Conservation (phyloP, 768 basidiomycete genomes). For the Boletus rubescentipes region DNA sequence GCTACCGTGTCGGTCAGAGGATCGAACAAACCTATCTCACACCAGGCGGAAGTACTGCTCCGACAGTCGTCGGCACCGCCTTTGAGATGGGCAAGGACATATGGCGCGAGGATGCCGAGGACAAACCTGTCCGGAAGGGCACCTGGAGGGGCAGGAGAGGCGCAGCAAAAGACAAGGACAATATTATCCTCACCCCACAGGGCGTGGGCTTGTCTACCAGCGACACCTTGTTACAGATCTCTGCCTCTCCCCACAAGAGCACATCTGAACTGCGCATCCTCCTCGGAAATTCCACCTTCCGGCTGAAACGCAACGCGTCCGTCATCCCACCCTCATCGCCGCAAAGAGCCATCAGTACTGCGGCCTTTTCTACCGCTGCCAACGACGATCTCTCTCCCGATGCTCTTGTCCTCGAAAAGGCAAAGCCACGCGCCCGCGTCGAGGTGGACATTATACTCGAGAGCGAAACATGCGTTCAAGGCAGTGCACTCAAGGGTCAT, state of each 20-base stretch:
- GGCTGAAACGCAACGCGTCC: conserved; percentile 53
- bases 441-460: conserved; percentile 81
- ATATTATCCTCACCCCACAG: conserved; percentile 2
- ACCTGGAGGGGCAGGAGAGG: conserved; percentile 17
- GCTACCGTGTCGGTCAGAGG: conserved; percentile 41
- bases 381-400: conserved; percentile 19
- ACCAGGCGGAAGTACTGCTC: conserved; percentile 29
- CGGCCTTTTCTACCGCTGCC: neutral
- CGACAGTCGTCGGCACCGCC: conserved; percentile 4
- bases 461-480: conserved; percentile 76
- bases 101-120: conserved; percentile 19
- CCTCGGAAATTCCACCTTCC: conserved; percentile 59
- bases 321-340: conserved; percentile 34
- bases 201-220: conserved; percentile 39
- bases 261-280: conserved; percentile 59
- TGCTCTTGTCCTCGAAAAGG: conserved; percentile 61
- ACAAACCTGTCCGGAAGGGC: conserved; percentile 2
- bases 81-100: conserved; percentile 22
- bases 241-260: conserved; percentile 48
- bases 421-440: conserved; percentile 70
- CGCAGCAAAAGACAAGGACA: conserved; percentile 6
- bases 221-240: conserved; percentile 54
- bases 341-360: conserved; percentile 7
- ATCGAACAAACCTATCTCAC: conserved; percentile 35
- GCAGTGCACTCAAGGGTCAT: conserved; percentile 66